Evolutionary conservation across 2,329 filamentous ascomycete genomes (phyloP).

Genomic region (Colletotrichum sp.): DNA sequence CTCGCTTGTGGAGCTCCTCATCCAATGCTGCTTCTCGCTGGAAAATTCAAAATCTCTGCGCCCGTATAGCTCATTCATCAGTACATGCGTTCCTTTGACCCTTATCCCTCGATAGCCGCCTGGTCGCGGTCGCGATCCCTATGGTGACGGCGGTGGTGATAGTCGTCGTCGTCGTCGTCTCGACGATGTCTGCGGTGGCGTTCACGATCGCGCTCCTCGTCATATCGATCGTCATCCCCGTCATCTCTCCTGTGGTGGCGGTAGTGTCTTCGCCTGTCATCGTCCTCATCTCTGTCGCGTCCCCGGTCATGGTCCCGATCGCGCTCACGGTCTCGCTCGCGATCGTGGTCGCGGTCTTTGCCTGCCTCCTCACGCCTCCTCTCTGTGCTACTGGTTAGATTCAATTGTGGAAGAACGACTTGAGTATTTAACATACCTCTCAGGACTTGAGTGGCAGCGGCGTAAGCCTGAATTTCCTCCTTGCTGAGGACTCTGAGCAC

Average conservation of each 20-base stretch:
- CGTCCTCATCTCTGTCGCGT: slow-evolving; percentile 29
- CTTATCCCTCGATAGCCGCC: slow-evolving; percentile 17
- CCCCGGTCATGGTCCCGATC: slow-evolving; percentile 24
- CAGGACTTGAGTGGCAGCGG: slow-evolving; percentile 79
- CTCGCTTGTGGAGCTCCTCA: slow-evolving; percentile 2
- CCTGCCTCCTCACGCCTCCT: slow-evolving; percentile 36
- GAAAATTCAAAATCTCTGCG: neutral
- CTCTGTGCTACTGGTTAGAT: slow-evolving; percentile 26
- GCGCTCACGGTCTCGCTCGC: slow-evolving; percentile 35
- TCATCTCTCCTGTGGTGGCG: slow-evolving; percentile 34
- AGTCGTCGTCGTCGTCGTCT: slow-evolving; percentile 32
- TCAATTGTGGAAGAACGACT: neutral
- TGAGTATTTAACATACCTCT: slow-evolving; percentile 64
- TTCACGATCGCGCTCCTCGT: slow-evolving; percentile 33
- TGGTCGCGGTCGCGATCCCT: slow-evolving; percentile 33
- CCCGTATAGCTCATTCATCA: neutral
- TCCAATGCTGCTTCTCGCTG: neutral
- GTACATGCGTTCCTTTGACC: neutral
- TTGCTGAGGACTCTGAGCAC: slow-evolving; percentile 85
- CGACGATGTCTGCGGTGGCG: slow-evolving; percentile 32
- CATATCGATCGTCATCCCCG: slow-evolving; percentile 39
- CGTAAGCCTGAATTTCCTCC: slow-evolving; percentile 89
- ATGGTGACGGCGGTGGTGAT: slow-evolving; percentile 36
- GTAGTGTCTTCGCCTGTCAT: slow-evolving; percentile 24
- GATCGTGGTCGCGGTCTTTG: slow-evolving; percentile 33